Percentiles rank a stretch among this genome's conserved stretches.
Evolutionary conservation across 148 eudicot species (phyloP).

Genomic region (Vaccinium darrowii): DNA sequence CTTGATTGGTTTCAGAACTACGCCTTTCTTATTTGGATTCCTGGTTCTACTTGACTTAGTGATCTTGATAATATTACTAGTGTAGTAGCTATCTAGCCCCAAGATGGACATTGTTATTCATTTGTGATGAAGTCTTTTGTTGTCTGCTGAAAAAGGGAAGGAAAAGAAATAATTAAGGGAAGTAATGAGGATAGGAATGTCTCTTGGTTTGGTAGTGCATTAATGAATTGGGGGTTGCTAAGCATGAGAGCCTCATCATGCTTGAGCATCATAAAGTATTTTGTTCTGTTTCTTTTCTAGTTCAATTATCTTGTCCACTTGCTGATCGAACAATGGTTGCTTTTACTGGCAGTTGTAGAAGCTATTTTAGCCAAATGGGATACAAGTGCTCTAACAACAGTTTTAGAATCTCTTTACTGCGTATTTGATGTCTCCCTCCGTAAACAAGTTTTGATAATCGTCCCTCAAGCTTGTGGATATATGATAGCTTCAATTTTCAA

Average conservation of each 20-base stretch:
- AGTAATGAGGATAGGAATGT: not conserved
- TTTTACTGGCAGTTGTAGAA: too few relatives aligned
- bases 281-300: too few relatives aligned
- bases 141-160: not conserved
- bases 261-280: too few relatives aligned
- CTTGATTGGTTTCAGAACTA: not conserved
- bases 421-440: too few relatives aligned
- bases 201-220: not conserved
- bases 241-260: too few relatives aligned
- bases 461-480: too few relatives aligned
- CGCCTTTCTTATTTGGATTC: not conserved
- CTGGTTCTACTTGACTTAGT: not conserved
- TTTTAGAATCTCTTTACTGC: too few relatives aligned
- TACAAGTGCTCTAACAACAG: too few relatives aligned
- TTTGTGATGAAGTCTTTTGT: not conserved
- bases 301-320: too few relatives aligned
- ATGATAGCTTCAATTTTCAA: not conserved
- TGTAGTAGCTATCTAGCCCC: not conserved
- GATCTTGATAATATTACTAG: not conserved
- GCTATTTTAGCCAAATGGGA: too few relatives aligned
- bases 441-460: too few relatives aligned
- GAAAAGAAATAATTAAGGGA: not conserved
- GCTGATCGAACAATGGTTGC: too few relatives aligned
- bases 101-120: not conserved
- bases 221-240: not conserved